These are phyloP conservation scores for Fusarium austroafricanum DNA, from an alignment of 2,329 filamentous ascomycete species.

Conservation along the genomic window DNA sequence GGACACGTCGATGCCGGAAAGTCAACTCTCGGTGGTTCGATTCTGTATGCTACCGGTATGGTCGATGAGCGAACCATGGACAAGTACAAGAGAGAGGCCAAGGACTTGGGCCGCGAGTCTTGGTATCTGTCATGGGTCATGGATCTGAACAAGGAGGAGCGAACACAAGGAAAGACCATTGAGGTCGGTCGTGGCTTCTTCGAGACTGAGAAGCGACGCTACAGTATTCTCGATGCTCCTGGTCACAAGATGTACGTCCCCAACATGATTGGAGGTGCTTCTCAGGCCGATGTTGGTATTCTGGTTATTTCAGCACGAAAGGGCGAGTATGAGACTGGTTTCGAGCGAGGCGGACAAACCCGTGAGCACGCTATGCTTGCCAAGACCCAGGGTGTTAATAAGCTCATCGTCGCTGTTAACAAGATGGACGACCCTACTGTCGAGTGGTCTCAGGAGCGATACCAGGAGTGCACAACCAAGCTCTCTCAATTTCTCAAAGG, in stretches of 20 bases:
- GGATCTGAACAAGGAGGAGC: conserved; percentile 96
- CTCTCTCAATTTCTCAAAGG: conserved; percentile 88
- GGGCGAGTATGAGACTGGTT: conserved; percentile 98
- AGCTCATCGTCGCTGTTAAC: conserved; percentile 94
- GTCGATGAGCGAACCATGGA: conserved; percentile 99
- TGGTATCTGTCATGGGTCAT: conserved; percentile 99
- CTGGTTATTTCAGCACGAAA: conserved; percentile 96
- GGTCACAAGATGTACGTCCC: conserved; percentile 99
- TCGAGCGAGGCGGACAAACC: conserved; percentile 95
- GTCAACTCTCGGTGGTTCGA: conserved; percentile 93
- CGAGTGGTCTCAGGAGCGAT: conserved; percentile 93
- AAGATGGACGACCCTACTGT: conserved; percentile 99
- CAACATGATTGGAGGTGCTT: conserved; percentile 96
- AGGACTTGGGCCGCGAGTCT: conserved; percentile 94
- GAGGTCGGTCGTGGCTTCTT: conserved; percentile 97
- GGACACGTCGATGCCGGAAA: conserved; percentile 99
- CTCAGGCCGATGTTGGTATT: conserved; percentile 93
- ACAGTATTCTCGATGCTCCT: conserved; percentile 96
- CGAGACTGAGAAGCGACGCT: conserved; percentile 94
- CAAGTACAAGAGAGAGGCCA: conserved; percentile 97
- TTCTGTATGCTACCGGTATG: conserved; percentile 95
- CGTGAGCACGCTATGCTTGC: conserved; percentile 97
- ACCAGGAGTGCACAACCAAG: conserved; percentile 93
- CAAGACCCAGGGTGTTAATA: conserved; percentile 98
- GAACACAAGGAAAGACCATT: conserved; percentile 96